phyloP scores from a whole-genome alignment of 2,329 filamentous ascomycete species.

The Purpureocillium lavendulum region DNA sequence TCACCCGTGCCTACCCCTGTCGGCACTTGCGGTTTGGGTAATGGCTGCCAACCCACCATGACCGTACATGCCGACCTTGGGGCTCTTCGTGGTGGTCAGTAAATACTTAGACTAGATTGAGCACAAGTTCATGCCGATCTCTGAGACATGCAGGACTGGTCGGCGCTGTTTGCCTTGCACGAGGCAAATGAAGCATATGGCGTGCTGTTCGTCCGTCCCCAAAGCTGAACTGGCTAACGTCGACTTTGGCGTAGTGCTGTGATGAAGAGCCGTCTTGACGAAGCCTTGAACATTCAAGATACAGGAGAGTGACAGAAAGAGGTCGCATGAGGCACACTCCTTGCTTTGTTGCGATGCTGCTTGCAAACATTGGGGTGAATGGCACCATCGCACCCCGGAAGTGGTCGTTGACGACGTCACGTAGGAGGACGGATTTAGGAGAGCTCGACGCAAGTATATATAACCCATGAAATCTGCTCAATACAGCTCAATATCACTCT shows the following conservation, averaged over 20 bases:
- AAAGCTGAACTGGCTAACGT: not conserved
- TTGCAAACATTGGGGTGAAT: not conserved
- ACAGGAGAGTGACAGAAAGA: too few species aligned
- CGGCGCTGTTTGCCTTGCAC: not conserved
- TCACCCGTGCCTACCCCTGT: too few species aligned
- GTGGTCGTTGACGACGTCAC: too few species aligned
- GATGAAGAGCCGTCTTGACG: too few species aligned
- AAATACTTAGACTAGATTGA: not conserved
- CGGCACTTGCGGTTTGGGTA: too few species aligned
- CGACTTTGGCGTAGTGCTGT: too few species aligned
- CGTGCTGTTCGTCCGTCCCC: not conserved
- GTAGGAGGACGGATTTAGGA: too few species aligned
- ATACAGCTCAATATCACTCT: not conserved
- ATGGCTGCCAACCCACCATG: too few species aligned
- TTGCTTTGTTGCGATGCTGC: too few species aligned
- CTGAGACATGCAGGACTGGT: not conserved
- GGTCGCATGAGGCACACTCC: too few species aligned
- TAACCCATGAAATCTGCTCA: not conserved
- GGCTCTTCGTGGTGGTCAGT: not conserved
- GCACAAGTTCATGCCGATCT: not conserved
- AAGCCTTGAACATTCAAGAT: too few species aligned
- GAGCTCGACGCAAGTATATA: not conserved
- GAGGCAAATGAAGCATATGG: not conserved
- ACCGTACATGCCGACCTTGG: not conserved
- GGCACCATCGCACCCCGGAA: not conserved